These are phyloP conservation scores for Haplosporangium gracile DNA, from an alignment of 192 early-diverging fungal species.

Conservation along the genomic window DNA sequence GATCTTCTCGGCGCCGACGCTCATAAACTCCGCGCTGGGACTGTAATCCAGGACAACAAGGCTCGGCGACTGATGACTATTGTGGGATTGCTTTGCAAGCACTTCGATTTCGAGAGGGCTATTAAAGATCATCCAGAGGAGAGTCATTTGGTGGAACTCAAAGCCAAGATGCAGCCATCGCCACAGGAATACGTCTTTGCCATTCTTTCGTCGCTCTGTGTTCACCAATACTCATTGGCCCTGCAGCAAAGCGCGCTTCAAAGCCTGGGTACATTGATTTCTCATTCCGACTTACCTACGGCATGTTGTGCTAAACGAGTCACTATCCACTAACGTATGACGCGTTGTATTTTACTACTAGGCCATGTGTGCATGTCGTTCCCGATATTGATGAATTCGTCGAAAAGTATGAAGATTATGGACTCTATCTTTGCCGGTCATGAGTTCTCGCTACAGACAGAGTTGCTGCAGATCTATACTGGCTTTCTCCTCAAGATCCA, in stretches of 20 bases:
- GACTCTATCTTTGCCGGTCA: constrained; percentile 68
- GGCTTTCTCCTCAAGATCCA: constrained; percentile 39
- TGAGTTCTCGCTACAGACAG: constrained; percentile 13
- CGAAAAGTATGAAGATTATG: constrained; percentile 72
- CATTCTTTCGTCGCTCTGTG: constrained; percentile 6
- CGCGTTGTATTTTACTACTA: constrained; percentile 24
- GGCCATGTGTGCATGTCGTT: constrained; percentile 81
- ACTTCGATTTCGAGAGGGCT: constrained; percentile 81
- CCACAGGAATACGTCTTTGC: constrained; percentile 29
- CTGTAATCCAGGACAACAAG: constrained; percentile 63
- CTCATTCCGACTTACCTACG: not conserved
- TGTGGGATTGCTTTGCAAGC: constrained; percentile 75
- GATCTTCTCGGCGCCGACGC: constrained; percentile 47
- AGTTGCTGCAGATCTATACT: constrained; percentile 34
- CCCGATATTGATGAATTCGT: constrained; percentile 74
- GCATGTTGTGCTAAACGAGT: not conserved
- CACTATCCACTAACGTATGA: not conserved
- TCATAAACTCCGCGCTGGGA: constrained; percentile 66
- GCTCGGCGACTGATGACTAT: constrained; percentile 76
- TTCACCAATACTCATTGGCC: constrained; percentile 46
- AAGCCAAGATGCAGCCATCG: constrained; percentile 16
- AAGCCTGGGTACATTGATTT: constrained; percentile 60
- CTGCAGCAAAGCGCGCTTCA: constrained; percentile 69
- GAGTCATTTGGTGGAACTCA: constrained; percentile 52
- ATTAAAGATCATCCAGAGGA: constrained; percentile 19